Evolutionary conservation across 108 stramenopile species (phyloP), one percentile per base, ranked within the genome.

Genomic region (Skeletonema costatum): DNA sequence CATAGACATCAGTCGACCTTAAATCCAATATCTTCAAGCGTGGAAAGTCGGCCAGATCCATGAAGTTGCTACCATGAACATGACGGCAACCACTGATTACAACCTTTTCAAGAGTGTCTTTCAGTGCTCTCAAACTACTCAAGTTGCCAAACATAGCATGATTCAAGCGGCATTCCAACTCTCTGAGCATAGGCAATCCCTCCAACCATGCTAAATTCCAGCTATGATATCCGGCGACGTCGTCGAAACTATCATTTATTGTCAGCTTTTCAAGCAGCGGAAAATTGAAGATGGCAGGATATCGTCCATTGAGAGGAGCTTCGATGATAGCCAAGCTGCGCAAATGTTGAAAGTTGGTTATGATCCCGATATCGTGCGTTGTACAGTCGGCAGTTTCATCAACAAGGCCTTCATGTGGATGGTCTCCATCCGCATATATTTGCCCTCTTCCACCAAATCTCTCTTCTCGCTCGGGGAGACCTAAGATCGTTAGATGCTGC

Each of bases 21-120:
- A 68, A 25, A 60, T 68, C 48, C 1, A 68, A 68, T 2, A 11
- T 5, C 58, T n/a, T 68, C 7, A 68, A 9, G 13, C 9, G 19
- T 10, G 68, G 68, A 68, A 68, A 68, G 68, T 68, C 56, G 4
- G 68, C 68, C 56, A 68, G 56, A 60, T 68, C 68, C 68, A 68
- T 64, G 13, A 64, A 38, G 63, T 64, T 19, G 3, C 63, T 33
- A 32, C 1, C 2, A 25, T 25, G 0, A 13, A 64, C 17, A 6
- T 64, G 2, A 19, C 31, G 14, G 25, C 51, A 41, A 10, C 10
- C 17, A 2, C 0, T 21, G 17, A 64, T 41, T 8, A 5, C 6
- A 1, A 64, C 13, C 32, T 1, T 13, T 38, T 41, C n/a, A 19
- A 64, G 63, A 6, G 63, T 64, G 32, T 41, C 41, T 19, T 64